phyloP scores from a whole-genome alignment of 306 rosid genomes.

The Delonix regia region DNA sequence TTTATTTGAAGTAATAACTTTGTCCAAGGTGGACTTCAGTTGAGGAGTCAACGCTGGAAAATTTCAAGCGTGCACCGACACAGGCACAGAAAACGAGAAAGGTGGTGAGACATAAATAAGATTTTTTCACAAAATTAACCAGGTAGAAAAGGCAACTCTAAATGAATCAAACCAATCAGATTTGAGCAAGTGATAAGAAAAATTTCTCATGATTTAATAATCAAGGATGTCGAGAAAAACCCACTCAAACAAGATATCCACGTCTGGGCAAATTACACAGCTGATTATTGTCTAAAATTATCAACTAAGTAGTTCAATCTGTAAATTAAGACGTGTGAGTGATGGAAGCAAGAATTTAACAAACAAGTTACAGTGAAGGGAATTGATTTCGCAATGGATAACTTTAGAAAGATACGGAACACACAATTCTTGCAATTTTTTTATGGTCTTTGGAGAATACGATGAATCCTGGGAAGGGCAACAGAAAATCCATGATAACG shows the following conservation, averaged over 20 bases:
- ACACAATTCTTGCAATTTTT: too few relatives aligned
- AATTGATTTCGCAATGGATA: background rate
- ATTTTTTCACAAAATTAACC: background rate
- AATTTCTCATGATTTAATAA: too few relatives aligned
- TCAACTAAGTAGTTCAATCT: background rate
- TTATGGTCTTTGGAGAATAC: too few relatives aligned
- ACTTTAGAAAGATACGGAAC: too few relatives aligned
- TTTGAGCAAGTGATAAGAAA: background rate
- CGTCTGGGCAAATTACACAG: background rate
- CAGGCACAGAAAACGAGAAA: background rate
- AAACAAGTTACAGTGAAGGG: background rate
- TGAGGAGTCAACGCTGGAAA: constrained; percentile 77
- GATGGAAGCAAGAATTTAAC: background rate
- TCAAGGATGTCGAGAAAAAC: constrained; percentile 2
- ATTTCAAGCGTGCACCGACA: background rate
- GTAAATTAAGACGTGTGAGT: background rate
- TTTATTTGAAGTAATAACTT: constrained; percentile 80
- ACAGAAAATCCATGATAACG: too few relatives aligned
- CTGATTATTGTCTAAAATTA: background rate
- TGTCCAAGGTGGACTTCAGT: constrained; percentile 86
- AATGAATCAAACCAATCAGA: background rate
- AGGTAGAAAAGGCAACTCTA: background rate
- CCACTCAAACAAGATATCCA: background rate
- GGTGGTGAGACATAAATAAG: background rate
- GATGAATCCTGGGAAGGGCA: too few relatives aligned